Conservation (phyloP, 345 rosid genomes). For the Linum trigynum region DNA sequence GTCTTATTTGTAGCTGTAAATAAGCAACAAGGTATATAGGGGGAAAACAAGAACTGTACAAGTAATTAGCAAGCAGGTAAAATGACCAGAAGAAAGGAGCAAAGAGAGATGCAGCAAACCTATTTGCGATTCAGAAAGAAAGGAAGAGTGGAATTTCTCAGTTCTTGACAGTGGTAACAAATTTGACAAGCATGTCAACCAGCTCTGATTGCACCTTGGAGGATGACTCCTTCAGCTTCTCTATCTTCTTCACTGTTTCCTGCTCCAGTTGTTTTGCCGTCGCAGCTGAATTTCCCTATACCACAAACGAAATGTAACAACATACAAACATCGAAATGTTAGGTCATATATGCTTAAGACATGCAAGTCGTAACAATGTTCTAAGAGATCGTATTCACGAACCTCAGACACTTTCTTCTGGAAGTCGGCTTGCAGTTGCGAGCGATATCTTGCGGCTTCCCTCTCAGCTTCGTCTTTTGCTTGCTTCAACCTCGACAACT, state of each 20-base stretch:
- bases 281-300: not conserved
- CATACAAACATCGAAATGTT: too few relatives aligned
- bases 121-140: too few relatives aligned
- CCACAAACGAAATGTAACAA: not conserved
- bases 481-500: not conserved
- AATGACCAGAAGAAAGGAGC: not conserved
- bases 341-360: too few relatives aligned
- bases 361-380: too few relatives aligned
- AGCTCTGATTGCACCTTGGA: not conserved
- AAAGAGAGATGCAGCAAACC: not conserved
- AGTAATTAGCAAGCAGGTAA: too few relatives aligned
- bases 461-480: slow-evolving; percentile 4
- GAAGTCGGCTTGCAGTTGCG: not conserved
- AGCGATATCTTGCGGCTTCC: not conserved
- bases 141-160: not conserved
- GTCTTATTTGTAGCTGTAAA: too few relatives aligned
- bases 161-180: not conserved
- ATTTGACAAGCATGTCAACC: slow-evolving; percentile 1
- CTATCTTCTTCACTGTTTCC: not conserved
- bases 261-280: not conserved
- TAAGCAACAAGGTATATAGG: too few relatives aligned
- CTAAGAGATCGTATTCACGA: not conserved
- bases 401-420: slow-evolving; percentile 1
- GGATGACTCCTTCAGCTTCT: not conserved
- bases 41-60: too few relatives aligned